Percentiles rank a stretch among this genome's conserved stretches.
Evolutionary conservation across 495 filamentous ascomycete species (phyloP).

Genomic region (Penicillium crystallinum): DNA sequence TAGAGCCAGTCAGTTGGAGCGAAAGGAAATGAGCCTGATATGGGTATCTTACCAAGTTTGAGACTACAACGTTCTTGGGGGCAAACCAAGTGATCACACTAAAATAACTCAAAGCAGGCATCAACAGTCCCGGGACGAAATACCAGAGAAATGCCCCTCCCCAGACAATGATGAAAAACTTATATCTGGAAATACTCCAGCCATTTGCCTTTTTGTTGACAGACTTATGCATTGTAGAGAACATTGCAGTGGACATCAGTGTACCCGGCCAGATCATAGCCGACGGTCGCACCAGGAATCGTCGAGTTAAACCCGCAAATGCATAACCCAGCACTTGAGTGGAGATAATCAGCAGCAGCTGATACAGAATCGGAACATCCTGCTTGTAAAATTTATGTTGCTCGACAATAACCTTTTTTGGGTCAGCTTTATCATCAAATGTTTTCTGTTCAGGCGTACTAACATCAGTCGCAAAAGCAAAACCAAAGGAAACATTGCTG

Average conservation of each 20-base stretch:
- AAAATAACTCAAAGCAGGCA: conserved; percentile 87
- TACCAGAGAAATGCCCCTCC: conserved; percentile 62
- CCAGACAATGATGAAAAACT: conserved; percentile 72
- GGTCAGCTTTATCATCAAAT: not conserved
- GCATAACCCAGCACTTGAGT: conserved; percentile 83
- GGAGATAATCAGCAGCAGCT: conserved; percentile 73
- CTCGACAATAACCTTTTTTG: conserved; percentile 58
- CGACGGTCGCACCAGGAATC: conserved; percentile 59
- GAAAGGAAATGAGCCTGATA: not conserved
- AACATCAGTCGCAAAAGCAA: conserved; percentile 64
- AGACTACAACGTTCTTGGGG: conserved; percentile 65
- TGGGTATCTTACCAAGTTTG: conserved; percentile 17
- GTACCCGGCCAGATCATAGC: conserved; percentile 75
- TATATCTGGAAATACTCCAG: conserved; percentile 75
- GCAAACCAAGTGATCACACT: conserved; percentile 85
- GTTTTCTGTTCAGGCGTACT: not conserved
- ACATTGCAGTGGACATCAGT: conserved; percentile 82
- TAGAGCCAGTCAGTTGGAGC: conserved; percentile 7
- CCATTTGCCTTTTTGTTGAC: conserved; percentile 76
- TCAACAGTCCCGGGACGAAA: conserved; percentile 74
- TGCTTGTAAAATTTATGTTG: conserved; percentile 85
- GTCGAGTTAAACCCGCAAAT: conserved; percentile 71
- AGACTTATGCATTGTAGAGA: conserved; percentile 76
- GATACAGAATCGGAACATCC: conserved; percentile 65
- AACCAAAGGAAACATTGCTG: conserved; percentile 88